Evolutionary conservation across 2,329 filamentous ascomycete species (phyloP).

Genomic region (Botrytis cinerea): DNA sequence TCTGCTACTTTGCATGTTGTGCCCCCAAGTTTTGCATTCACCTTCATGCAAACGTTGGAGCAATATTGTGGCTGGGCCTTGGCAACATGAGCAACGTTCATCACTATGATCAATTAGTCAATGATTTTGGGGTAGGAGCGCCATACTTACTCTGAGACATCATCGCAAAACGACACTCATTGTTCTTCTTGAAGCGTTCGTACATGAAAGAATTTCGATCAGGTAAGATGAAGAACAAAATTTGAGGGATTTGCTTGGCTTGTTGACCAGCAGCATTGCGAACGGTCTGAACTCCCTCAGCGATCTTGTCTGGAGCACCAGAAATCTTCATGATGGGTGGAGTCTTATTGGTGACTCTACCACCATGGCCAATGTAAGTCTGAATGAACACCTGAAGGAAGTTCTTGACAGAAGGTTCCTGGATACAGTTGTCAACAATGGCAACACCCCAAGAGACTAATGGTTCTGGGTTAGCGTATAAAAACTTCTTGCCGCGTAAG

Average conservation of each 20-base stretch:
- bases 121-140: neutral
- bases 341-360: constrained; percentile 50
- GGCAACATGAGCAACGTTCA: constrained; percentile 69
- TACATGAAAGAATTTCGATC: constrained; percentile 74
- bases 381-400: constrained; percentile 64
- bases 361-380: constrained; percentile 63
- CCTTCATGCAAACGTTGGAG: constrained; percentile 94
- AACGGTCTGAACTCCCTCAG: constrained; percentile 24
- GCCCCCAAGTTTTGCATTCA: constrained; percentile 93
- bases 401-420: constrained; percentile 48
- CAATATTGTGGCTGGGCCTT: constrained; percentile 80
- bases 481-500: constrained; percentile 78
- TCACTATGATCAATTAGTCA: constrained; percentile 47
- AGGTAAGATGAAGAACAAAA: constrained; percentile 77
- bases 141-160: constrained; percentile 62
- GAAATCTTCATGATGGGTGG: constrained; percentile 45
- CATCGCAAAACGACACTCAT: constrained; percentile 82
- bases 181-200: constrained; percentile 83
- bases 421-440: constrained; percentile 59
- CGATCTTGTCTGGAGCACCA: constrained; percentile 25
- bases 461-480: constrained; percentile 59
- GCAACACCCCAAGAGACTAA: constrained; percentile 77
- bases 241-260: constrained; percentile 54
- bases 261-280: constrained; percentile 33
- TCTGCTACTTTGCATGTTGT: constrained; percentile 56